Base-by-base conservation (phyloP, 768 basidiomycete species). In the Cubamyces lactineus region DNA sequence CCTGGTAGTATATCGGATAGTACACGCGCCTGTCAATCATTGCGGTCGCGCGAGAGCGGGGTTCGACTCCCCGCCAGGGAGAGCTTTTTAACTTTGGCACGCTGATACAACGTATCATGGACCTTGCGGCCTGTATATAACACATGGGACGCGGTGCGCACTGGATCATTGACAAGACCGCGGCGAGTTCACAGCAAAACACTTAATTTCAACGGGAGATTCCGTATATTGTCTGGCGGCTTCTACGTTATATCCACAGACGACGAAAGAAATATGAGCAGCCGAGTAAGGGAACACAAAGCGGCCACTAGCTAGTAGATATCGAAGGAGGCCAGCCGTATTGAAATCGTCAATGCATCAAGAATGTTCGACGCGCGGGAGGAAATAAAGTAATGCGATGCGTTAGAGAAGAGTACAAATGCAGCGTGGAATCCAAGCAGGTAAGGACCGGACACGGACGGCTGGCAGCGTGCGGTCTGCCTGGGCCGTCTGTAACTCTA, bases 1-100 rank as follows among this genome's bases (percentile, higher is more conserved):
- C 48, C 63, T 67, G 66, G 53, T 67, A 65, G 66, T 67, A 63
- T 67, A 67, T 67, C 66, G 66, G 66, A 59, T 67, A 67, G 66
- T 67, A 67, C 66, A 67, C 66, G 63, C 66, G 66, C 66, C 61
- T 67, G 66, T 67, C 66, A 67, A 43, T 15, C 16, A 5, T 5
- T 49, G 26, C 48, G 48, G 48, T 16, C 71, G 71, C 70, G 71
- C 70, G 71, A 72, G 69, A 72, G 71, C 71, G 69, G 71, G 71
- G 71, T 72, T 71, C 71, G 71, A 72, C 70, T 72, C 71, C 71
- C 71, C 70, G 71, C 67, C 71, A 72, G 70, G 63, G 71, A 72
- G 69, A 7, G 1, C 12, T 15, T 49, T 49, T 49, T 28, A 23
- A 3, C 47, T 11, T 24, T 30, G 3, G 28, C 28, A 30, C 4